Evolutionary conservation across 768 basidiomycete species (phyloP).

Genomic region (Porpolomopsis calyptriformis): DNA sequence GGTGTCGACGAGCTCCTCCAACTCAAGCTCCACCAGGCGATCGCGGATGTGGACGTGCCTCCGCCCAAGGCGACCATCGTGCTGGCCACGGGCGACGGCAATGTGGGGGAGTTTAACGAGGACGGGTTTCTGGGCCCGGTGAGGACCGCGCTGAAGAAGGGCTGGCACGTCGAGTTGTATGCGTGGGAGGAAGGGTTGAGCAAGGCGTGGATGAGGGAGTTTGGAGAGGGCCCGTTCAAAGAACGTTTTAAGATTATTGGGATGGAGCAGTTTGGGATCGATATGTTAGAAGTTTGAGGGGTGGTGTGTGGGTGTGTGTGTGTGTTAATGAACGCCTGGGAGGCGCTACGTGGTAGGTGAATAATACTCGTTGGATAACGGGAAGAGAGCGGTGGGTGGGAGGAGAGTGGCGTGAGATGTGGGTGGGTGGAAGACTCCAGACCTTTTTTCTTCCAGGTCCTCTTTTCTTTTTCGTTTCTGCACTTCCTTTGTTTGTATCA

Average conservation of each 20-base stretch:
- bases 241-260: slow-evolving; percentile 47
- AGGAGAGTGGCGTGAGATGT: too few relatives aligned
- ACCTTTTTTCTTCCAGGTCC: too few relatives aligned
- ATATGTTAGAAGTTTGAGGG: slow-evolving; percentile 35
- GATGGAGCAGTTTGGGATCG: slow-evolving; percentile 57
- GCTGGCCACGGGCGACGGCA: slow-evolving; percentile 89
- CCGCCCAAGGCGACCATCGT: slow-evolving; percentile 68
- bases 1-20: slow-evolving; percentile 93
- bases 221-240: slow-evolving; percentile 38
- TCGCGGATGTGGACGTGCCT: slow-evolving; percentile 56
- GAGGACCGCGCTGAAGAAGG: slow-evolving; percentile 71
- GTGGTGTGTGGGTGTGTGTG: too few relatives aligned
- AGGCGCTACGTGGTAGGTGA: too few relatives aligned
- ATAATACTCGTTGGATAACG: too few relatives aligned
- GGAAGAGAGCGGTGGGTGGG: not conserved
- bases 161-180: slow-evolving; percentile 93
- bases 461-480: not conserved
- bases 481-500: not conserved
- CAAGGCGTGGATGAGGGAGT: slow-evolving; percentile 64
- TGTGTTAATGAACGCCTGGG: too few relatives aligned
- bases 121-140: slow-evolving; percentile 89
- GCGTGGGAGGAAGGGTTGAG: slow-evolving; percentile 84
- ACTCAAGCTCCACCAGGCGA: slow-evolving; percentile 80
- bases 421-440: too few relatives aligned
- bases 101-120: slow-evolving; percentile 84